These are phyloP conservation scores for Scedosporium minutisporum DNA, from an alignment of 2,329 filamentous ascomycete genomes.

Conservation along the genomic window DNA sequence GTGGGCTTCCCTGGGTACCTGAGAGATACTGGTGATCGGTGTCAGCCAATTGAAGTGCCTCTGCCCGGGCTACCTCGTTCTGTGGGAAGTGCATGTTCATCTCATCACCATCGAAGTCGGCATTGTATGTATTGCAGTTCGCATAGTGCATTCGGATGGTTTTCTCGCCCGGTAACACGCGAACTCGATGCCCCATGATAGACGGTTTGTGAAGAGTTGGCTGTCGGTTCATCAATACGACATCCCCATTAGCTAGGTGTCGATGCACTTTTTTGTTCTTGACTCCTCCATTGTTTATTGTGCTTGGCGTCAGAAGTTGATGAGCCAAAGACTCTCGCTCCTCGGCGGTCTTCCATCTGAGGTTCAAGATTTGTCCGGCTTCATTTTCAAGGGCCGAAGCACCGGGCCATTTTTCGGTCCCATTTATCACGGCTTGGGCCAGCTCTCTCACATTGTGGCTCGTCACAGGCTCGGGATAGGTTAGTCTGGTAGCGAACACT, in stretches of 20 bases:
- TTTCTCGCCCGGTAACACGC: slow-evolving; percentile 87
- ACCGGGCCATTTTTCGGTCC: slow-evolving; percentile 86
- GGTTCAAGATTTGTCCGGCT: slow-evolving; percentile 79
- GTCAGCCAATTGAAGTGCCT: slow-evolving; percentile 87
- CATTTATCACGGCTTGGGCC: slow-evolving; percentile 93
- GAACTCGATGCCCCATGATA: slow-evolving; percentile 94
- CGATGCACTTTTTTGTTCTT: slow-evolving; percentile 94
- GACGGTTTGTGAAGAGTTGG: slow-evolving; percentile 97
- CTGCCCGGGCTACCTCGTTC: slow-evolving; percentile 86
- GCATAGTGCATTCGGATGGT: slow-evolving; percentile 99
- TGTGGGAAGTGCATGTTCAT: slow-evolving; percentile 99
- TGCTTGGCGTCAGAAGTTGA: slow-evolving; percentile 79
- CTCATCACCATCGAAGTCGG: slow-evolving; percentile 97
- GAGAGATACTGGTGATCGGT: slow-evolving; percentile 97
- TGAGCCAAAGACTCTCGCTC: slow-evolving; percentile 86
- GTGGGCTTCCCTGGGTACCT: slow-evolving; percentile 82
- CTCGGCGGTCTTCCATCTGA: slow-evolving; percentile 78
- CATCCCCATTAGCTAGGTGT: slow-evolving; percentile 91
- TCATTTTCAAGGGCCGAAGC: slow-evolving; percentile 93
- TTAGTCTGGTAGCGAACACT: slow-evolving; percentile 94
- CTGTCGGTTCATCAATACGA: slow-evolving; percentile 97
- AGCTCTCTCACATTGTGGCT: slow-evolving; percentile 95
- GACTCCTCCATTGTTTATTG: slow-evolving; percentile 60
- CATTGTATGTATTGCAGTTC: slow-evolving; percentile 99
- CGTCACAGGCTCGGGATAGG: slow-evolving; percentile 94